Evolutionary conservation across 1,139 yeast genomes (phyloP).

Genomic region (Sugiyamaella pinicola): DNA sequence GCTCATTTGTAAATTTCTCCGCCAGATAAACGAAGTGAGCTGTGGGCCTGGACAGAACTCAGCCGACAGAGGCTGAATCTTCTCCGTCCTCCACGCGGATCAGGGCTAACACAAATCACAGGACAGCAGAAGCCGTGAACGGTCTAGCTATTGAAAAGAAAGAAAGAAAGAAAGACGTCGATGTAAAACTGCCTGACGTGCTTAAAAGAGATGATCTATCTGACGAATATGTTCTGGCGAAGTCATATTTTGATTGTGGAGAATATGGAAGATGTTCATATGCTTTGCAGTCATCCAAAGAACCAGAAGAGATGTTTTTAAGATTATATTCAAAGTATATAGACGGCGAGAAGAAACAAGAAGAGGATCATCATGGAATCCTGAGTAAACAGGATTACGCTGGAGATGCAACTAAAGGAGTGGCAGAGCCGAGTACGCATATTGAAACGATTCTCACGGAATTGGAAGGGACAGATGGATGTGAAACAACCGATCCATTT

Average conservation of each 20-base stretch:
- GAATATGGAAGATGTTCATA: slow-evolving; percentile 82
- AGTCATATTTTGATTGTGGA: slow-evolving; percentile 74
- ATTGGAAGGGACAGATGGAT: slow-evolving; percentile 33
- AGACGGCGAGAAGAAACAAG: slow-evolving; percentile 70
- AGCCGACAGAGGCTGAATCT: not conserved
- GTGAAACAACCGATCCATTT: slow-evolving; percentile 53
- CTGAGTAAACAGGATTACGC: slow-evolving; percentile 49
- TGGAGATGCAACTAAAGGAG: slow-evolving; percentile 23
- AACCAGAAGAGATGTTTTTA: slow-evolving; percentile 61
- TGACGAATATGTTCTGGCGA: slow-evolving; percentile 54
- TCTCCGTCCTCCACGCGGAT: too few relatives aligned
- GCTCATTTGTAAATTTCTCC: too few relatives aligned
- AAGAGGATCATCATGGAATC: slow-evolving; percentile 73
- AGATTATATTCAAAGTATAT: slow-evolving; percentile 68
- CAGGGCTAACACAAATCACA: slow-evolving; percentile 12
- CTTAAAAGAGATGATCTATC: slow-evolving; percentile 25
- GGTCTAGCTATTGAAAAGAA: slow-evolving; percentile 43
- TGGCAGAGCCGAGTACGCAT: slow-evolving; percentile 40
- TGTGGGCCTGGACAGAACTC: slow-evolving; percentile 2
- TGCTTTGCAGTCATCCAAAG: slow-evolving; percentile 52
- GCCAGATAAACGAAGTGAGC: not conserved
- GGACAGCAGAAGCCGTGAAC: slow-evolving; percentile 71
- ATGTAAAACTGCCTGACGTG: slow-evolving; percentile 13
- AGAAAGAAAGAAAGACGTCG: slow-evolving; percentile 21
- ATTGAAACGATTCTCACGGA: slow-evolving; percentile 41